Percentiles rank a stretch among this genome's conserved stretches.
phyloP scores from a whole-genome alignment of 495 filamentous ascomycete genomes.

The Podospora anserina region DNA sequence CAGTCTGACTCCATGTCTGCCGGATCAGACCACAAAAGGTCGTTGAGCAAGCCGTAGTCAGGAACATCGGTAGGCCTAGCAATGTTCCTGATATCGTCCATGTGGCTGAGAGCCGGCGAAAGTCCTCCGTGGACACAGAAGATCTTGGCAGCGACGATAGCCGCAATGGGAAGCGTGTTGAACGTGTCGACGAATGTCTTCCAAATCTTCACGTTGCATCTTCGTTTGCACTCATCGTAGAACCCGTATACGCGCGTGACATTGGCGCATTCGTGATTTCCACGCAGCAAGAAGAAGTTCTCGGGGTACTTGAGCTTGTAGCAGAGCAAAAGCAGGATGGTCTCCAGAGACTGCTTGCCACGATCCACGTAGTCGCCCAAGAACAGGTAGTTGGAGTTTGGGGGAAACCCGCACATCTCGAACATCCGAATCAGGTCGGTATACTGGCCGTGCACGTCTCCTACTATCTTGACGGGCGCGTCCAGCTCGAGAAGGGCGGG shows the following conservation, averaged over 20 bases:
- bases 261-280: conserved; percentile 98
- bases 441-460: conserved; percentile 97
- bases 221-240: conserved; percentile 97
- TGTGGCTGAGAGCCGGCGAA: conserved; percentile 86
- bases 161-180: conserved; percentile 91
- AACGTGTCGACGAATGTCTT: conserved; percentile 99
- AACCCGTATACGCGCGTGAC: conserved; percentile 98
- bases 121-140: conserved; percentile 98
- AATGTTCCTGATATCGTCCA: conserved; percentile 98
- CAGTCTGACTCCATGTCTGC: conserved; percentile 97
- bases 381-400: conserved; percentile 90
- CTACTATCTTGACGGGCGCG: conserved; percentile 98
- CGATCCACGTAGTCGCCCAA: conserved; percentile 97
- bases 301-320: conserved; percentile 99
- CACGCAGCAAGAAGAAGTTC: conserved; percentile 96
- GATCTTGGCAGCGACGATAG: conserved; percentile 97
- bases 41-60: conserved; percentile 94
- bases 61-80: conserved; percentile 95
- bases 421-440: conserved; percentile 97
- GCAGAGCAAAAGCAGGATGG: conserved; percentile 90
- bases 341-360: conserved; percentile 96
- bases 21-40: conserved; percentile 96
- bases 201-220: conserved; percentile 98
- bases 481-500: conserved; percentile 88
- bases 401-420: conserved; percentile 98